Evolutionary conservation across 805 yeast species (phyloP), one percentile per base, ranked within the genome.

Genomic region (Peterozyma xylosa): DNA sequence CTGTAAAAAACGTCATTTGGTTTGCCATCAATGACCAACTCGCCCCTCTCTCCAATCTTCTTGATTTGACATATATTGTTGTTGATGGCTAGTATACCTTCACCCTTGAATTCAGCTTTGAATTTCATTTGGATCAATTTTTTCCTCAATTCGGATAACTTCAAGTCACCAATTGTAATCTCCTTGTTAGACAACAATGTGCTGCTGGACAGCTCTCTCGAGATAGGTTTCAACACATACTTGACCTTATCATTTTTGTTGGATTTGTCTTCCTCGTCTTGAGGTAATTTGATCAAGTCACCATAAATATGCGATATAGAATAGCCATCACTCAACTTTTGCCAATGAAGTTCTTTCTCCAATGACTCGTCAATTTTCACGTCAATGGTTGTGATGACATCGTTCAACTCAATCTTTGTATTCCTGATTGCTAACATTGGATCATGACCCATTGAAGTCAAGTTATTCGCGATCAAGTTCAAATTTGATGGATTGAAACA

Each of bases 81-180:
- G 55, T 90, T 90, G 37, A 95, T 84, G 11, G 90, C 95, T 35
- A 93, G 66, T 0, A 89, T 80, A 58, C 98, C 98, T 59, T 89
- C 96, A 43, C 96, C 95, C 60, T 84, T 80, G 59, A 91, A 88
- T 56, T 90, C 96, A 1, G 95, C 96, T 42, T 67, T 70, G 53
- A 84, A 76, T 40, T 86, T 84, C 44, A 66, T 62, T 5, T 70
- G 65, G 30, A 70, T 63, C 33, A 93, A 67, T 46, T 72, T 74
- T 52, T 77, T 76, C 54, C 86, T 82, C 41, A 93, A 67, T 50
- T 89, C 96, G 0, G 93, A 85, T 21, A 93, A 67, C 48, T 85
- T 74, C 37, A 93, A 79, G 58, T 90, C 96, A 34, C 99, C 99
- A 46, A 93, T 86, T 14, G 88, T 85, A 41, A 85, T 64, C 33